Percentiles rank a stretch among this genome's conserved stretches.
Conservation (phyloP, 768 basidiomycete species). For the Boletus coccyginus region DNA sequence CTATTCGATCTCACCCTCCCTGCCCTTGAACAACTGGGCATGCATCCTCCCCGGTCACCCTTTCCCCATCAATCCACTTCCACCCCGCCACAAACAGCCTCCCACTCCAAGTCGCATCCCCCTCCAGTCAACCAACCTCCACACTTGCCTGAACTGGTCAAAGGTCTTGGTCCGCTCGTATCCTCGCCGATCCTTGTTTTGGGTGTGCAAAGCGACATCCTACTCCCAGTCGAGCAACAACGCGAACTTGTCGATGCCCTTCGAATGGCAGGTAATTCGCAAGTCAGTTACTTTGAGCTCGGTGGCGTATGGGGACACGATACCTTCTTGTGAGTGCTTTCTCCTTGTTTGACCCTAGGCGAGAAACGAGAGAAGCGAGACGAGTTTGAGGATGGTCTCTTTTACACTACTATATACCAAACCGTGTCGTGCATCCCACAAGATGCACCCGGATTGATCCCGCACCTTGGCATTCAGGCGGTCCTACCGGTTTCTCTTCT, state of each 20-base stretch:
- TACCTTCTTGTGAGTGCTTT: slow-evolving; percentile 77
- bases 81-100: slow-evolving; percentile 30
- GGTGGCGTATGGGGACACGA: slow-evolving; percentile 99
- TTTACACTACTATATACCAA: slow-evolving; percentile 11
- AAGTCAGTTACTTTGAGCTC: slow-evolving; percentile 94
- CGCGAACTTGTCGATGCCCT: slow-evolving; percentile 91
- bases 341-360: not conserved
- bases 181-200: slow-evolving; percentile 82
- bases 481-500: not conserved
- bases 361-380: not conserved
- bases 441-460: slow-evolving; percentile 7
- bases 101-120: slow-evolving; percentile 68
- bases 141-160: slow-evolving; percentile 72
- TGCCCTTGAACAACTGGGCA: slow-evolving; percentile 65
- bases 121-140: slow-evolving; percentile 72
- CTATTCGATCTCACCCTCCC: slow-evolving; percentile 91
- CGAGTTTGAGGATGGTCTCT: not conserved
- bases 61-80: slow-evolving; percentile 18
- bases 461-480: not conserved
- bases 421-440: not conserved
- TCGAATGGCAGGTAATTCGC: slow-evolving; percentile 81
- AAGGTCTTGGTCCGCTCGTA: slow-evolving; percentile 71
- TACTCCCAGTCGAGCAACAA: slow-evolving; percentile 97
- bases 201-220: slow-evolving; percentile 94
- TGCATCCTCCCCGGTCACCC: slow-evolving; percentile 36